Conservation (phyloP, 2,329 filamentous ascomycete genomes). For the Nigrospora sphaerica region DNA sequence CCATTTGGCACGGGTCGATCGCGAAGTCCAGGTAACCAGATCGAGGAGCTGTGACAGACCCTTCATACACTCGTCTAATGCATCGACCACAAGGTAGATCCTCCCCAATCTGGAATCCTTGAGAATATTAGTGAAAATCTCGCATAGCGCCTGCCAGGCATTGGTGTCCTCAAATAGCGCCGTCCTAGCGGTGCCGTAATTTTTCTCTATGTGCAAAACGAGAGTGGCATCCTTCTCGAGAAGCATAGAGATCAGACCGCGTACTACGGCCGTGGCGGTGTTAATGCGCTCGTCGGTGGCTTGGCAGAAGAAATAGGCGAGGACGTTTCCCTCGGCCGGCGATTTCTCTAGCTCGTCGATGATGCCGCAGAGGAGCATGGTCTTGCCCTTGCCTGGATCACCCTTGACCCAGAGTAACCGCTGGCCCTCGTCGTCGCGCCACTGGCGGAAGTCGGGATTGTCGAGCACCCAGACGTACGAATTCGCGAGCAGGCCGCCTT, state of each 20-base stretch:
- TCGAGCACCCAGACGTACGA: conserved; percentile 25
- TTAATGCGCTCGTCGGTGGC: conserved; percentile 16
- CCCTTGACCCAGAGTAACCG: conserved; percentile 20
- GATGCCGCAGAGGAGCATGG: conserved; percentile 23
- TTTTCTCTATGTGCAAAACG: conserved; percentile 21
- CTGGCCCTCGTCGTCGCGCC: conserved; percentile 10
- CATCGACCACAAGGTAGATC: conserved; percentile 34
- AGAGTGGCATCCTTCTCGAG: conserved; percentile 20
- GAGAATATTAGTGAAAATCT: conserved; percentile 32
- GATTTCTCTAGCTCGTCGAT: conserved; percentile 11
- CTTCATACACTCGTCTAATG: conserved; percentile 35
- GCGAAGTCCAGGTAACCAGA: conserved; percentile 22
- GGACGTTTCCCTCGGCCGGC: background rate
- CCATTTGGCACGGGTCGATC: conserved; percentile 27
- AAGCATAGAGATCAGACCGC: conserved; percentile 21
- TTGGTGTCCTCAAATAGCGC: conserved; percentile 28
- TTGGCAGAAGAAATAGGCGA: conserved; percentile 26
- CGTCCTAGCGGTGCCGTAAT: conserved; percentile 22
- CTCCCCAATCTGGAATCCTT: conserved; percentile 20
- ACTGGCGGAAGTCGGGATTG: conserved; percentile 17
- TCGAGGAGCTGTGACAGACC: conserved; percentile 23
- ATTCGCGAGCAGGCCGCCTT: conserved; percentile 16
- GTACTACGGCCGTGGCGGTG: conserved; percentile 21
- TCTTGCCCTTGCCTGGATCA: conserved; percentile 28
- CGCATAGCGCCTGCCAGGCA: conserved; percentile 26